Percentiles rank a stretch among this genome's conserved stretches.
These are phyloP conservation scores for Amauroascus niger DNA, from an alignment of 2,329 filamentous ascomycete species.

Conservation along the genomic window DNA sequence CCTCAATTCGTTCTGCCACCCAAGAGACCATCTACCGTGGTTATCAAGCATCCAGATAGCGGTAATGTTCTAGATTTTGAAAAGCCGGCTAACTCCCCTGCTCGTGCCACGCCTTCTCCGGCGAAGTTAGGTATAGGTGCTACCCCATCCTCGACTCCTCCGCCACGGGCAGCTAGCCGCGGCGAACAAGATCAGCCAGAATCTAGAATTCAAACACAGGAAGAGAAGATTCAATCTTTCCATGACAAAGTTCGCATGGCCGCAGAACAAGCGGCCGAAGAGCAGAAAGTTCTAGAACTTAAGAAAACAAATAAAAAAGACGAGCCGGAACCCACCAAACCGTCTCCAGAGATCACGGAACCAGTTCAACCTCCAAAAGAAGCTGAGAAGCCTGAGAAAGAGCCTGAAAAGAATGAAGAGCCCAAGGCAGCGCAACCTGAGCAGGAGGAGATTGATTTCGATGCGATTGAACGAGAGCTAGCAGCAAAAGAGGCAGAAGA, in stretches of 20 bases:
- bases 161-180: slow-evolving; percentile 61
- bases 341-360: slow-evolving; percentile 11
- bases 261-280: slow-evolving; percentile 26
- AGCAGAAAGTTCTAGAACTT: slow-evolving; percentile 11
- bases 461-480: slow-evolving; percentile 40
- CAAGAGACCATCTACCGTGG: slow-evolving; percentile 61
- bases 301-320: slow-evolving; percentile 20
- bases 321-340: slow-evolving; percentile 22
- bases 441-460: slow-evolving; percentile 34
- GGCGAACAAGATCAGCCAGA: slow-evolving; percentile 55
- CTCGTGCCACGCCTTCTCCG: slow-evolving; percentile 47
- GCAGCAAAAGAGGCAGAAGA: slow-evolving; percentile 41
- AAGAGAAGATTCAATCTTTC: slow-evolving; percentile 74
- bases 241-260: slow-evolving; percentile 38
- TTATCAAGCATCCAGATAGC: slow-evolving; percentile 74
- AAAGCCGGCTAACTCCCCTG: slow-evolving; percentile 55
- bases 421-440: slow-evolving; percentile 31
- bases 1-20: slow-evolving; percentile 55
- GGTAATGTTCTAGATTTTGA: slow-evolving; percentile 63
- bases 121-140: slow-evolving; percentile 33
- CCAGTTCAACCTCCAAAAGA: slow-evolving; percentile 24
- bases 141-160: slow-evolving; percentile 68
- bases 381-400: slow-evolving; percentile 16
- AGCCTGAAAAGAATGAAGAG: slow-evolving; percentile 22
- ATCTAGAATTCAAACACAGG: slow-evolving; percentile 63